Base-by-base conservation (phyloP, 768 basidiomycete genomes). In the Kwoniella heveanensis region DNA sequence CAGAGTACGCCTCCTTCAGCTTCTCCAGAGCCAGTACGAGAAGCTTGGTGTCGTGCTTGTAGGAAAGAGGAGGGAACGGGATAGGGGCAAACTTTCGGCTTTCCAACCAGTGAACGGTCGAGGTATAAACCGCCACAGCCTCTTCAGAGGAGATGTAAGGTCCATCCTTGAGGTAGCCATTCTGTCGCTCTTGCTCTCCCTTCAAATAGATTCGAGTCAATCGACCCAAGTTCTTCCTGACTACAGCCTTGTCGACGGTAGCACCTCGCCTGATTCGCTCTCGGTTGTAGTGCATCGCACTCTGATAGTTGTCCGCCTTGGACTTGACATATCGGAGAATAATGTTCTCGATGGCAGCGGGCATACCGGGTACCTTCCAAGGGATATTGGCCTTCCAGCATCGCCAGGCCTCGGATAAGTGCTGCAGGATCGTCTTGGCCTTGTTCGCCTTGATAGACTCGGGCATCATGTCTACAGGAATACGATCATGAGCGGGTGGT, bases 281-380 rank as follows among this genome's bases (percentile, higher is more conserved):
- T 61, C 71, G 55, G 78, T 98, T 97, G 82, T 95, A 97, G 79
- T 99, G 95, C 9, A 95, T 93, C 68, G 96, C 93, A 83, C 90
- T 94, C 79, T 89, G 89, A 92, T 93, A 98, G 95, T 95, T 97
- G 79, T 99, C 95, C 22, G 94, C 91, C 84, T 99, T 99, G 82
- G 89, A 90, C 85, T 99, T 99, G 85, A 98, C 94, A 82, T 97
- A 99, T 55, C 95, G 89, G 46, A 99, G 81, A 67, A 99, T 97
- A 80, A 99, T 97, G 80, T 98, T 98, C 82, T 99, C 96, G 67
- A 99, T 96, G 12, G 96, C 92, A 0, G 96, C 97, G 19, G 78
- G 76, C 96, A 98, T 98, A 39, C 96, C 96, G 10, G 94, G 96
- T 1, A 98, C 96, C 81, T 98, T 98, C 96, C 96, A 99, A 22